Conservation (phyloP, 306 rosid species). For the Senna tora region DNA sequence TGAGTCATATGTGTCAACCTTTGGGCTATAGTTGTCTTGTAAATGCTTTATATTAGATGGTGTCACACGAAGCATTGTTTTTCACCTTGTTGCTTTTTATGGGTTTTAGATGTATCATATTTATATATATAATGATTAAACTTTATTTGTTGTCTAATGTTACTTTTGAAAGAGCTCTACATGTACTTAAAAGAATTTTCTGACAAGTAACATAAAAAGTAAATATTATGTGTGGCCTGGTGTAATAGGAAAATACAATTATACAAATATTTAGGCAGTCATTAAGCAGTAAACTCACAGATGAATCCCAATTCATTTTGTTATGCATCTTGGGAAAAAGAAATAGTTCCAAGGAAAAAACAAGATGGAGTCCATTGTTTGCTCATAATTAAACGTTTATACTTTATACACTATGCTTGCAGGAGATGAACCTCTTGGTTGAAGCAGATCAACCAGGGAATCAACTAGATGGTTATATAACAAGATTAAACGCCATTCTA, state of each 20-base stretch:
- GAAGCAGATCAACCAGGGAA: conserved; percentile 98
- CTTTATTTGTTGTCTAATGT: not conserved
- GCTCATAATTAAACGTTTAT: conserved; percentile 3
- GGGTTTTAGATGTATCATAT: not conserved
- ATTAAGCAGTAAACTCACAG: no score
- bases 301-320: no score
- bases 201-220: not conserved
- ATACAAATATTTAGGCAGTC: not conserved
- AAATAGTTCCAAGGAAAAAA: no score
- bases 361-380: not conserved
- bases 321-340: no score
- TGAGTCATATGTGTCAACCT: not conserved
- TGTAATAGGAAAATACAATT: not conserved
- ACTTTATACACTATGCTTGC: conserved; percentile 46
- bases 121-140: conserved; percentile 18
- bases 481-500: conserved; percentile 81
- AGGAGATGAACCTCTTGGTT: conserved; percentile 98
- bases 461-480: conserved; percentile 79
- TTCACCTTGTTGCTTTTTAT: not conserved
- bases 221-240: not conserved
- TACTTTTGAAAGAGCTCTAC: conserved; percentile 1
- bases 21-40: not conserved
- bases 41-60: not conserved
- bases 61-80: conserved; percentile 5
- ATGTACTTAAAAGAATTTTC: not conserved